These are phyloP conservation scores for Boletus vermiculosoides DNA, from an alignment of 768 basidiomycete species.

Conservation along the genomic window DNA sequence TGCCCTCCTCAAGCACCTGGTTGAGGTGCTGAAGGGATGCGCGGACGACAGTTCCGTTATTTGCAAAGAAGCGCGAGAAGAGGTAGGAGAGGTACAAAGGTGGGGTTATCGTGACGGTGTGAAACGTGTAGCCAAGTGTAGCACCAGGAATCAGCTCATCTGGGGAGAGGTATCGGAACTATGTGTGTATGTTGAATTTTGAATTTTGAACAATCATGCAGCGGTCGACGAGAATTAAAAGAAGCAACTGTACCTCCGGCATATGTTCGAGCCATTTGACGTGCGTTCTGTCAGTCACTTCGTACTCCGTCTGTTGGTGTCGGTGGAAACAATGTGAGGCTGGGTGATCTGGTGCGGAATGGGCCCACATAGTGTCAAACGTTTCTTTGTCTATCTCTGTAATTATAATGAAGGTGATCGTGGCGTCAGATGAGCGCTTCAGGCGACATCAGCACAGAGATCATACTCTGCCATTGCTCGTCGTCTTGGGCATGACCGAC, in stretches of 20 bases:
- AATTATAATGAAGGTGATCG: background rate
- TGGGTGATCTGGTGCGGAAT: conserved; percentile 49
- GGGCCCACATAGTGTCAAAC: conserved; percentile 65
- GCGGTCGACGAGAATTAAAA: background rate
- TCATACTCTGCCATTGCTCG: conserved; percentile 49
- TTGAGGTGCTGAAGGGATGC: conserved; percentile 62
- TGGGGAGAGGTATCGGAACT: conserved; percentile 37
- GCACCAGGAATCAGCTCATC: conserved; percentile 42
- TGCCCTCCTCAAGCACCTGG: conserved; percentile 40
- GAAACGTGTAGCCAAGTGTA: conserved; percentile 53
- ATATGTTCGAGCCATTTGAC: conserved; percentile 40
- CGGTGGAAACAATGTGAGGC: conserved; percentile 64
- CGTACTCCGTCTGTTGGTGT: conserved; percentile 57
- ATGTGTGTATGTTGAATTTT: background rate
- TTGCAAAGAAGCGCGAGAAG: conserved; percentile 47
- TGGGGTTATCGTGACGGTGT: conserved; percentile 65
- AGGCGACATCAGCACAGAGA: background rate
- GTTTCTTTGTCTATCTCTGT: conserved; percentile 66
- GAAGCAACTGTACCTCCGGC: conserved; percentile 43
- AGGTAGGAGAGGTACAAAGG: conserved; percentile 61
- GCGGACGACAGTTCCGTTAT: conserved; percentile 56
- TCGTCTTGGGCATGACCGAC: conserved; percentile 52
- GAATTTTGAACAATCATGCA: background rate
- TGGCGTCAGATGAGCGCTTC: background rate
- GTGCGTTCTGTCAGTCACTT: conserved; percentile 31